phyloP scores from a whole-genome alignment of 1,284 basidiomycete genomes.

The Irpex sp. region DNA sequence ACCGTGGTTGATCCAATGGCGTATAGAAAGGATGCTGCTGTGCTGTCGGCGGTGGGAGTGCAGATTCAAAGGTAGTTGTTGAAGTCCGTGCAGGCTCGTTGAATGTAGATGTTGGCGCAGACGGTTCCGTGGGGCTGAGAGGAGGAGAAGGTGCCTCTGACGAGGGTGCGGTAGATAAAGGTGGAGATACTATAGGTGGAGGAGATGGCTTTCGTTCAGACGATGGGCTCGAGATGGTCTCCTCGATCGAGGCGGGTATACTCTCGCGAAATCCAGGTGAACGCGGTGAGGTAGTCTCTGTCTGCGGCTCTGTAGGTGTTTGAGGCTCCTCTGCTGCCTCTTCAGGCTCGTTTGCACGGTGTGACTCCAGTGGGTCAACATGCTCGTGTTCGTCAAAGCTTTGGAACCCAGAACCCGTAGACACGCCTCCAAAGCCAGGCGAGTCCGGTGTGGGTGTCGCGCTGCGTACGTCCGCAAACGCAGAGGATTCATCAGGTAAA shows the following conservation, averaged over 20 bases:
- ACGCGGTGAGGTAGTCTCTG: slow-evolving; percentile 9
- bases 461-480: slow-evolving; percentile 29
- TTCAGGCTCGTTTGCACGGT: slow-evolving; percentile 16
- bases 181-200: neutral
- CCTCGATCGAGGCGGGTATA: slow-evolving; percentile 19
- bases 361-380: slow-evolving; percentile 40
- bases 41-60: slow-evolving; percentile 21
- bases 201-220: neutral
- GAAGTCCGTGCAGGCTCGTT: slow-evolving; percentile 16
- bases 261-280: slow-evolving; percentile 28
- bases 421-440: slow-evolving; percentile 9
- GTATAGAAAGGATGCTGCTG: slow-evolving; percentile 29
- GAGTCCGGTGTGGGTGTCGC: slow-evolving; percentile 22
- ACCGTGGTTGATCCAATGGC: slow-evolving; percentile 45
- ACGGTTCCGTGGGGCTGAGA: slow-evolving; percentile 16
- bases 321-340: slow-evolving; percentile 1
- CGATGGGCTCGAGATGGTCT: slow-evolving; percentile 4
- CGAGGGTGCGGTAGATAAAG: slow-evolving; percentile 7
- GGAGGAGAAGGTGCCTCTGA: slow-evolving; percentile 8
- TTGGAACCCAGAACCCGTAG: neutral
- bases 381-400: slow-evolving; percentile 11
- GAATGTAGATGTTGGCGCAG: slow-evolving; percentile 15
- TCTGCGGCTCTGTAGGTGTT: slow-evolving; percentile 6
- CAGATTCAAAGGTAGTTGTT: slow-evolving; percentile 16
- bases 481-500: slow-evolving; percentile 24